Conservation (phyloP, 495 filamentous ascomycete genomes). For the Neurospora sp. region DNA sequence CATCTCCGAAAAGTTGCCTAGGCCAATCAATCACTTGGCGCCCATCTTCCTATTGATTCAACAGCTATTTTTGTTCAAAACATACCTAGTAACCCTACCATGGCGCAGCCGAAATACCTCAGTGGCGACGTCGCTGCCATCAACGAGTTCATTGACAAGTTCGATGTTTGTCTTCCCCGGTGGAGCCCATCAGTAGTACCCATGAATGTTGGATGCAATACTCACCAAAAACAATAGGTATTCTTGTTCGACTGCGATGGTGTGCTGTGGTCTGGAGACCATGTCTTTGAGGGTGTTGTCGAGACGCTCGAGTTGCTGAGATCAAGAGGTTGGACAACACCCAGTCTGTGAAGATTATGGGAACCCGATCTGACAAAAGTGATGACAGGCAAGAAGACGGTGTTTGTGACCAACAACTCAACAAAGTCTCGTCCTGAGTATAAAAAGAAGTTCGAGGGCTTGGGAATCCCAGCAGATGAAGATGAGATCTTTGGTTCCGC, state of each 20-base stretch:
- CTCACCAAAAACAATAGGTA: conserved; percentile 44
- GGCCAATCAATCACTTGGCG: not conserved
- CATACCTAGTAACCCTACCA: not conserved
- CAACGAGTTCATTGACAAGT: conserved; percentile 72
- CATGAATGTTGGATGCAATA: not conserved
- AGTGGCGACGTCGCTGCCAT: conserved; percentile 69
- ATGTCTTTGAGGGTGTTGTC: conserved; percentile 69
- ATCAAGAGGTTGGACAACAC: conserved; percentile 50
- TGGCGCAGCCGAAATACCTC: conserved; percentile 55
- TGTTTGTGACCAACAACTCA: conserved; percentile 99
- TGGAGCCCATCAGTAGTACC: not conserved
- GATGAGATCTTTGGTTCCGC: conserved; percentile 95
- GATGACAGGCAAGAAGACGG: conserved; percentile 66
- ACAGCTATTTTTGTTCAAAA: not conserved
- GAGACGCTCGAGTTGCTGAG: conserved; percentile 77
- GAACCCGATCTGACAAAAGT: conserved; percentile 3
- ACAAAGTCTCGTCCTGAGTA: conserved; percentile 92
- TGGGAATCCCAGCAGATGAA: conserved; percentile 67
- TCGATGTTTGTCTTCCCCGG: conserved; percentile 61
- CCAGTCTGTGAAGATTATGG: not conserved
- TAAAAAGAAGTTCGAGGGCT: conserved; percentile 72
- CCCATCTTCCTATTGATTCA: not conserved
- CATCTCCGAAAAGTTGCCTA: not conserved
- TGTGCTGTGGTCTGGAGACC: conserved; percentile 92
- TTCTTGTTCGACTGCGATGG: conserved; percentile 98